Evolutionary conservation across 2,329 filamentous ascomycete genomes (phyloP), one percentile per base, ranked within the genome.

Genomic region (Chaetomium sp.): DNA sequence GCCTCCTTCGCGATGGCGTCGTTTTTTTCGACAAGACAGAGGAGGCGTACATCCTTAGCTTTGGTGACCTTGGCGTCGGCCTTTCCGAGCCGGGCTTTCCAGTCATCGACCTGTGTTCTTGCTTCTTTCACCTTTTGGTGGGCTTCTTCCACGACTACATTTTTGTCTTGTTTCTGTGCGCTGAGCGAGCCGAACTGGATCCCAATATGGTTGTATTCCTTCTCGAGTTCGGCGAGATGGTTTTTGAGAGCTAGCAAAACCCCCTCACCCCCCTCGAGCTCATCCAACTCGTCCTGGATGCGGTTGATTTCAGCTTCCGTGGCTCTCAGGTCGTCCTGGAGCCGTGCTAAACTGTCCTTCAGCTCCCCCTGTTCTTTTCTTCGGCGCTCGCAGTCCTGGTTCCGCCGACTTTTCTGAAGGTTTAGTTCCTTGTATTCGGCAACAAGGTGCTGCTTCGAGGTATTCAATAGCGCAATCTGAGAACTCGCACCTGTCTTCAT

Each of bases 401-500:
- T 72, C 10, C 79, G 71, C 12, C 72, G 69, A 33, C 74, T 72
- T 53, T 76, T 70, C 49, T 79, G 74, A 34, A 73, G 69, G 53
- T 80, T 76, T 5, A 86, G 69, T 1, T 78, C 74, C 2, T 71
- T 69, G 47, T 84, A 68, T 56, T 88, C 82, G 5, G 70, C 67
- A 52, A 79, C 76, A 3, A 88, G 74, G 40, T 82, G 78, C 33
- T 76, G 71, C 3, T 82, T 59, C 4, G 73, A 71, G 33, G 82
- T 76, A 55, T 72, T 72, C 45, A 79, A 75, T 11, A 79, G 70
- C 6, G 69, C 66, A 42, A 91, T 79, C 65, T 89, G 87, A 14
- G 80, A 80, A 55, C 82, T 86, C 33, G 82, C 76, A 66, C 95
- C 88, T 0, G 88, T 86, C 66, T 86, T 87, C 84, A 96, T 95